Evolutionary conservation across 2,329 filamentous ascomycete genomes (phyloP).

Genomic region (Cadophora sp.): DNA sequence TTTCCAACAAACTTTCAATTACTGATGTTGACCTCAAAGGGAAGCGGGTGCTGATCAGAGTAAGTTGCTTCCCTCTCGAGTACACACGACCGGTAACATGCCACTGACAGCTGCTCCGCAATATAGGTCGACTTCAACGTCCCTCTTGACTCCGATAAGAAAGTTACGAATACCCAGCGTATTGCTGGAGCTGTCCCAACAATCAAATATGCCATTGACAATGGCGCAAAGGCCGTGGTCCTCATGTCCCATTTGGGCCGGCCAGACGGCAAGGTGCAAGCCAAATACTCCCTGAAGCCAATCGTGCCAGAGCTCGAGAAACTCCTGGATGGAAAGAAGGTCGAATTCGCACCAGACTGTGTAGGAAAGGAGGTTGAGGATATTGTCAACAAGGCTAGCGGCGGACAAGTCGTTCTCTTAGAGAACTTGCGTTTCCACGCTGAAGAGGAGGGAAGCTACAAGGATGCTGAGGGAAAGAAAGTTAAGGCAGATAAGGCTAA

Average conservation of each 20-base stretch:
- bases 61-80: conserved; percentile 53
- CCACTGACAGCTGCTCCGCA: conserved; percentile 33
- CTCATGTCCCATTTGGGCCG: conserved; percentile 99
- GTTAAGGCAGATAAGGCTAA: conserved; percentile 94
- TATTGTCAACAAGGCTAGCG: conserved; percentile 80
- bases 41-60: conserved; percentile 97
- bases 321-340: conserved; percentile 76
- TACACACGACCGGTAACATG: conserved; percentile 12
- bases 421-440: conserved; percentile 99
- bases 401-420: conserved; percentile 85
- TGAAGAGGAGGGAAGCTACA: conserved; percentile 96
- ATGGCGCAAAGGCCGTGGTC: conserved; percentile 90
- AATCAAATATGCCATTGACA: conserved; percentile 90
- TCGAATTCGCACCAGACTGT: conserved; percentile 88
- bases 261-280: conserved; percentile 86
- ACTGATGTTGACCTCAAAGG: conserved; percentile 95
- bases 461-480: conserved; percentile 95
- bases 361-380: conserved; percentile 91
- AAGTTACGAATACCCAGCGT: conserved; percentile 97
- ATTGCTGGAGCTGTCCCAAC: conserved; percentile 95
- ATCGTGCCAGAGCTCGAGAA: conserved; percentile 92
- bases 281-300: conserved; percentile 94
- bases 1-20: conserved; percentile 97
- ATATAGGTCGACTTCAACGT: conserved; percentile 98
- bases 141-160: conserved; percentile 89